A percentile compares a stretch with the other conserved stretches of the same genome.
phyloP scores from a whole-genome alignment of 2,329 filamentous ascomycete genomes.

The Parascedosporium putredinis region DNA sequence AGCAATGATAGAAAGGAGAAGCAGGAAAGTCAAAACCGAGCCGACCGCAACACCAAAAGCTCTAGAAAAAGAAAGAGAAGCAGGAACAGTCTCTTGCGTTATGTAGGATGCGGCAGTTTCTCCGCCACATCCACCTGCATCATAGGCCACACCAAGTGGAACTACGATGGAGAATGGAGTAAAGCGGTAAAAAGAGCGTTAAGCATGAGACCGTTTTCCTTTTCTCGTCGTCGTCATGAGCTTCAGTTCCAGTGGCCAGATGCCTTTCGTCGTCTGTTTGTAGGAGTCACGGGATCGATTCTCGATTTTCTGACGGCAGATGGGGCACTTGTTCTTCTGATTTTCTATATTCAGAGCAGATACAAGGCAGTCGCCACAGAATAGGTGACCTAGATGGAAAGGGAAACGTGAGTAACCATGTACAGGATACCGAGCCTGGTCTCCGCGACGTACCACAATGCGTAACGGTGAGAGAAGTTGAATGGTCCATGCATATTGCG shows the following conservation, averaged over 20 bases:
- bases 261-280: conserved; percentile 37
- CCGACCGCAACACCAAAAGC: too few relatives aligned
- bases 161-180: background rate
- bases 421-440: background rate
- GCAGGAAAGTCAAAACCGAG: too few relatives aligned
- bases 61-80: background rate
- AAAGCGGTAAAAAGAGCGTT: too few relatives aligned
- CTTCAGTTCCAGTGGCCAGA: conserved; percentile 52
- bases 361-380: conserved; percentile 53
- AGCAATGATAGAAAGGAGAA: background rate
- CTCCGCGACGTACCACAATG: conserved; percentile 48
- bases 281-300: conserved; percentile 30
- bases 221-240: conserved; percentile 45
- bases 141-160: too few relatives aligned
- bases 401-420: conserved; percentile 11
- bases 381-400: conserved; percentile 44
- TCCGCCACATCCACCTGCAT: background rate
- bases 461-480: conserved; percentile 47
- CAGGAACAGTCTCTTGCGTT: background rate
- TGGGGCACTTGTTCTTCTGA: conserved; percentile 49
- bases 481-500: conserved; percentile 58
- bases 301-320: conserved; percentile 51
- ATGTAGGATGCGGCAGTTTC: background rate
- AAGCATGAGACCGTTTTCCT: conserved; percentile 5
- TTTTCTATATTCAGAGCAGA: conserved; percentile 46